A percentile compares a stretch with the other conserved stretches of the same genome.
phyloP scores from a whole-genome alignment of 2,329 filamentous ascomycete genomes.

The Myriosclerotinia scirpicola region DNA sequence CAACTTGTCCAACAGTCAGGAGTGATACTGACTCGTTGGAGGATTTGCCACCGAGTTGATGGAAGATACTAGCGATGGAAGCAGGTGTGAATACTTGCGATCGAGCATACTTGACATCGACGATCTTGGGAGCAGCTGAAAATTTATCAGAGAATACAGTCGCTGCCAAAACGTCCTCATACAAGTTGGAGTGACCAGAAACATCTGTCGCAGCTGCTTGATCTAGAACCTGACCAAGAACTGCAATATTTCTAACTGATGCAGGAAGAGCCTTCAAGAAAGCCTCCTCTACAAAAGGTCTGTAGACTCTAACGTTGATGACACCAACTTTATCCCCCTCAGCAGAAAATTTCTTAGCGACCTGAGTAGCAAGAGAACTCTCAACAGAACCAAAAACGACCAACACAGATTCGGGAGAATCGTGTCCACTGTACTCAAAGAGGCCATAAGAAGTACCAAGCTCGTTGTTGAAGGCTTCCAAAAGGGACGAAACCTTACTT shows the following conservation, averaged over 20 bases:
- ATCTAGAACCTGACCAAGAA: conserved; percentile 84
- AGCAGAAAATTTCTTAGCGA: conserved; percentile 69
- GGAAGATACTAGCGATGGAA: conserved; percentile 52
- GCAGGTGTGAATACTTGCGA: conserved; percentile 57
- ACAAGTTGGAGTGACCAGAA: conserved; percentile 79
- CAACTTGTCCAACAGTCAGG: conserved; percentile 60
- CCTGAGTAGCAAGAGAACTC: conserved; percentile 79
- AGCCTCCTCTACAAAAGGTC: conserved; percentile 91
- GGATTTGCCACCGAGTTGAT: conserved; percentile 51
- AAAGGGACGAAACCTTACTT: conserved; percentile 67
- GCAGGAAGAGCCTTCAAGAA: conserved; percentile 81
- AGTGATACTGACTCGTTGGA: conserved; percentile 34
- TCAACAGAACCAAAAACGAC: conserved; percentile 94
- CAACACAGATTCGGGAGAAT: conserved; percentile 74
- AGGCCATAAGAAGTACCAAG: conserved; percentile 89
- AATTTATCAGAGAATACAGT: conserved; percentile 75
- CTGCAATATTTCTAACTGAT: conserved; percentile 72
- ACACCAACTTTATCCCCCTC: conserved; percentile 79
- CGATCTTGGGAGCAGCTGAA: conserved; percentile 60
- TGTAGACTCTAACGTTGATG: conserved; percentile 88
- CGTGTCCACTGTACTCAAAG: conserved; percentile 92
- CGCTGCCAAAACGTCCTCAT: conserved; percentile 85
- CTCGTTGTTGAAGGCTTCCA: conserved; percentile 81
- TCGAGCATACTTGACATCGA: conserved; percentile 89
- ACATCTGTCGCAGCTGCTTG: conserved; percentile 71